A percentile compares a stretch with the other conserved stretches of the same genome.
phyloP scores from a whole-genome alignment of 768 basidiomycete species.

The Mycena alexandri region DNA sequence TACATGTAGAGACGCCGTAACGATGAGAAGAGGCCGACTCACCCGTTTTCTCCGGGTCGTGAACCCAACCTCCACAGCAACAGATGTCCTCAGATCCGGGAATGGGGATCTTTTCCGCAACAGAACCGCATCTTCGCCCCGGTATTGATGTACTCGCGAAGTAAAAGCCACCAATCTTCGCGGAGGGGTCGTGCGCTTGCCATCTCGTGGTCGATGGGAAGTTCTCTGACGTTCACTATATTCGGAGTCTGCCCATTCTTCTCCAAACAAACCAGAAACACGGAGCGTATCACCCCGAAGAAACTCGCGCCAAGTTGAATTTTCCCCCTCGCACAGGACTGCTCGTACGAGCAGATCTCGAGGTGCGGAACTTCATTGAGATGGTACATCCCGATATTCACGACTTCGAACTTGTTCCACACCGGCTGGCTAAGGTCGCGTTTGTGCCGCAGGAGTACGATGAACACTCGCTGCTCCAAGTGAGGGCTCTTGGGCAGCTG shows the following conservation, averaged over 20 bases:
- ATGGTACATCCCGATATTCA: background rate
- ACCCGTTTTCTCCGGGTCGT: slow-evolving; percentile 22
- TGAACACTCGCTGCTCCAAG: background rate
- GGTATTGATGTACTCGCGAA: slow-evolving; percentile 15
- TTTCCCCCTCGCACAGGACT: background rate
- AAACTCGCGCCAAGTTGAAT: background rate
- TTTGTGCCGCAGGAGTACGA: slow-evolving; percentile 1
- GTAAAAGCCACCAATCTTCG: slow-evolving; percentile 1
- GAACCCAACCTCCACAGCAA: slow-evolving; percentile 24
- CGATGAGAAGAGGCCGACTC: too few species aligned
- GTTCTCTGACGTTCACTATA: background rate
- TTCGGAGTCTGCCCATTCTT: background rate
- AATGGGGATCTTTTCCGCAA: background rate
- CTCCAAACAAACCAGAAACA: background rate
- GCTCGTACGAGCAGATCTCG: background rate
- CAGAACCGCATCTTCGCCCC: slow-evolving; percentile 20
- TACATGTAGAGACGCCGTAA: too few species aligned
- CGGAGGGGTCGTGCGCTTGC: background rate
- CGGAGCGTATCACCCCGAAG: background rate
- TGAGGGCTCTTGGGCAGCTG: background rate
- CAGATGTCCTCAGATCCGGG: slow-evolving; percentile 2
- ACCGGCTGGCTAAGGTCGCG: background rate
- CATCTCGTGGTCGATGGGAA: background rate
- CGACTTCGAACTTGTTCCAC: background rate
- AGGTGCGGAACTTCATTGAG: too few species aligned